Base-by-base conservation (phyloP, 768 basidiomycete species). In the Aureoboletus auriporus region DNA sequence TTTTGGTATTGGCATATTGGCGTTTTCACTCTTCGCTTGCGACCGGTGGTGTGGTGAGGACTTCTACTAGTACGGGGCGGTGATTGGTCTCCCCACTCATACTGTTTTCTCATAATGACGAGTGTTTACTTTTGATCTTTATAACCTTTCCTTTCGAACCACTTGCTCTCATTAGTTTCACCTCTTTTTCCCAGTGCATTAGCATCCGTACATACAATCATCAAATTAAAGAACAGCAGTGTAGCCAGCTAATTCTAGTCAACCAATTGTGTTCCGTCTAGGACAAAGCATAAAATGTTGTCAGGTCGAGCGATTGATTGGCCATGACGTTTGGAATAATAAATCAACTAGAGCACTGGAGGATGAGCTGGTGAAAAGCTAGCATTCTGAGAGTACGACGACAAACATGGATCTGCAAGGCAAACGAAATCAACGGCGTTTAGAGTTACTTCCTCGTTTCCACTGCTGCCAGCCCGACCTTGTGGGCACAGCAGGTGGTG, bases 401-500 rank as follows among this genome's bases (percentile, higher is more conserved):
- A 23, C 20, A 23, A 20, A n/a, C 20, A 28, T 14, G 37, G 33
- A 43, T 39, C 10, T 13, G 28, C 20, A 4, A 44, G 10, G 33
- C 11, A 12, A 11, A 33, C 3, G 11, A 47, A 28, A 16, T 64
- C 38, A 68, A 44, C 39, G 60, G 43, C 57, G 64, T 44, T 40
- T 59, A 11, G 51, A 50, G 7, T 41, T 44, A 11, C 26, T 55
- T 40, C 54, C 60, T 47, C 61, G 62, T 31, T 64, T 65, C 62
- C 69, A 83, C 46, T 82, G 75, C 62, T 82, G 79, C 82, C 82
- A 83, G 35, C 74, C 77, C 20, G 75, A 73, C 40, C 70, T 65
- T 17, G 40, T 16, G 7, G 60, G 55, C 16, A 38, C 49, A 26
- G 16, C 42, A 29, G 67, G 54, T 14, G 59, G 59, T n/a, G 53